These are phyloP conservation scores for Fraxinus nigra DNA, from an alignment of 305 asterid genomes.

Conservation along the genomic window DNA sequence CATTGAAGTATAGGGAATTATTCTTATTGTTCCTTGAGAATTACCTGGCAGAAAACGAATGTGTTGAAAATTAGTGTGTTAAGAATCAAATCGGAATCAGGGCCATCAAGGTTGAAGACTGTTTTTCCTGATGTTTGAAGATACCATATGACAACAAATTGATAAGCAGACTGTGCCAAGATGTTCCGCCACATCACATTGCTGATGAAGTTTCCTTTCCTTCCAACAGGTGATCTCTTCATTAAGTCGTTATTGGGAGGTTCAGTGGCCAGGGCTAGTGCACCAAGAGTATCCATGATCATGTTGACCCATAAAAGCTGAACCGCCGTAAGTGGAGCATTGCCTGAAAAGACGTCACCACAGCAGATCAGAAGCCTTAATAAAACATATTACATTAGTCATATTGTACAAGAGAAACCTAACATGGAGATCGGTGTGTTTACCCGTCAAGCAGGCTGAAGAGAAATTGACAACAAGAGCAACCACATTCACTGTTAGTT, in stretches of 20 bases:
- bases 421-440: neutral
- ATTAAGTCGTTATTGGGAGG: slow-evolving; percentile 83
- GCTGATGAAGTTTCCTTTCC: slow-evolving; percentile 89
- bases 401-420: neutral
- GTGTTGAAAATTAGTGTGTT: slow-evolving; percentile 93
- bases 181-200: slow-evolving; percentile 94
- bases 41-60: slow-evolving; percentile 92
- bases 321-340: slow-evolving; percentile 89
- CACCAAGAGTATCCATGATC: slow-evolving; percentile 97
- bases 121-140: slow-evolving; percentile 78
- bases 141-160: slow-evolving; percentile 81
- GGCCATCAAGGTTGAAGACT: slow-evolving; percentile 59
- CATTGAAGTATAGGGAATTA: neutral
- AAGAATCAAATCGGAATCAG: slow-evolving; percentile 63
- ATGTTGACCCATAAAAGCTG: slow-evolving; percentile 97
- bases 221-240: slow-evolving; percentile 76
- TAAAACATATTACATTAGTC: neutral
- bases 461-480: slow-evolving; percentile 91
- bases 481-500: slow-evolving; percentile 89
- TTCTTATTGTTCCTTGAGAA: neutral
- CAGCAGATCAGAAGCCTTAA: slow-evolving; percentile 8
- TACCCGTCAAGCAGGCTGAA: slow-evolving; percentile 95
- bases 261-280: slow-evolving; percentile 93
- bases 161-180: slow-evolving; percentile 79
- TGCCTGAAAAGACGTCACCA: slow-evolving; percentile 44